Evolutionary conservation across 768 basidiomycete genomes (phyloP), one percentile per base, ranked within the genome.

Genomic region (Sutorius australiensis): DNA sequence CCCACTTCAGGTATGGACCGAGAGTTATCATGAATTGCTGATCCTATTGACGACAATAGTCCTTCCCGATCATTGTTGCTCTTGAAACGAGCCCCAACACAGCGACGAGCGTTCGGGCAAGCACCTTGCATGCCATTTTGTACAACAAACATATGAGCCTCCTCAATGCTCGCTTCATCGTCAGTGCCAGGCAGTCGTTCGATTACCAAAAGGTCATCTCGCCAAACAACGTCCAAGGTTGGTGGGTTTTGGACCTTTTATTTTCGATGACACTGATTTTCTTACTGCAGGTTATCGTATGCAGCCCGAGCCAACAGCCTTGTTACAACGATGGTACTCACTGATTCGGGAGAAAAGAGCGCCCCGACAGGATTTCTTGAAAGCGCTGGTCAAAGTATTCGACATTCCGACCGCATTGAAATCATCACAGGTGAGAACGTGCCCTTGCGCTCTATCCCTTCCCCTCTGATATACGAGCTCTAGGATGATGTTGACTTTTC

Each of bases 321-420:
- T 95, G 31, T 73, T 98, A 24, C 86, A 90, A 51, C 79, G 86
- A 28, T 99, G 97, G 97, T 98, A 93, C 67, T 79, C 84, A 2
- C 80, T 98, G 16, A 83, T 95, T 9, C 83, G 89, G 16, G 97
- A 99, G 69, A 99, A 98, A 70, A 79, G 95, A n/a, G 73, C 76
- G 0, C 76, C 86, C 21, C 80, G 90, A 54, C 86, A 92, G 55
- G 95, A 98, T 59, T 98, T 94, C 65, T 73, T 98, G 57, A 89
- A 86, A 65, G 77, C 91, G 0, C 68, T 98, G 16, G 78, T 88
- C 38, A 89, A 90, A 62, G 81, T 84, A 0, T 94, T 98, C 66
- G 87, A 95, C 42, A 84, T 95, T 48, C 74, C 79, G 30, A 75
- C 81, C 0, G 70, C 76, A 8, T 70, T 80, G 46, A 71, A 78